phyloP scores from a whole-genome alignment of 1,284 basidiomycete genomes.

The Leccinum insolens region DNA sequence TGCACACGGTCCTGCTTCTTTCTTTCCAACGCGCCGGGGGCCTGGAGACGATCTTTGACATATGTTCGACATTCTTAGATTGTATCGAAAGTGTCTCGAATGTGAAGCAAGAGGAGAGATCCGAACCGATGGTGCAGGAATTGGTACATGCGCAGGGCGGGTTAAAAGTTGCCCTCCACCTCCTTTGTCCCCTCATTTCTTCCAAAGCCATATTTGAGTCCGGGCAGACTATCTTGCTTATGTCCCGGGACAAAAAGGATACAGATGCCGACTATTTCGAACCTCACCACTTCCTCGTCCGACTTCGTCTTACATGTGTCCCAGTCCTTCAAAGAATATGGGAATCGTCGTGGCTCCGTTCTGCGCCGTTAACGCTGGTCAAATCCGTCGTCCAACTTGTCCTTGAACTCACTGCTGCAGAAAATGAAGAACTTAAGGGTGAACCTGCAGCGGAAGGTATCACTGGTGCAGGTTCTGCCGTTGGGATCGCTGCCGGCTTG shows the following conservation, averaged over 20 bases:
- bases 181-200: slow-evolving; percentile 79
- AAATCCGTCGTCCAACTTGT: slow-evolving; percentile 78
- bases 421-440: slow-evolving; percentile 73
- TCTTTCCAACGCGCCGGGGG: slow-evolving; percentile 79
- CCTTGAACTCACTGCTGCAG: slow-evolving; percentile 81
- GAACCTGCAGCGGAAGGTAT: slow-evolving; percentile 34
- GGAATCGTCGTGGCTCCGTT: slow-evolving; percentile 83
- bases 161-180: slow-evolving; percentile 79
- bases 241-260: slow-evolving; percentile 78
- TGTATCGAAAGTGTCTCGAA: slow-evolving; percentile 57
- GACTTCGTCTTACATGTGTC: slow-evolving; percentile 72
- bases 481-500: slow-evolving; percentile 41
- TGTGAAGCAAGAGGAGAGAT: slow-evolving; percentile 55
- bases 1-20: slow-evolving; percentile 83
- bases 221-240: slow-evolving; percentile 75
- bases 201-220: slow-evolving; percentile 85
- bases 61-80: slow-evolving; percentile 60
- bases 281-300: slow-evolving; percentile 84
- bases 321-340: slow-evolving; percentile 76
- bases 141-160: slow-evolving; percentile 79
- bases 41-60: slow-evolving; percentile 65
- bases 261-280: slow-evolving; percentile 81
- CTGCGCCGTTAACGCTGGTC: slow-evolving; percentile 73
- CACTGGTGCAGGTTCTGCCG: slow-evolving; percentile 30
- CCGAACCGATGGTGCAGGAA: slow-evolving; percentile 60